phyloP scores from a whole-genome alignment of 2,329 filamentous ascomycete genomes.

The Colletotrichum lupini region DNA sequence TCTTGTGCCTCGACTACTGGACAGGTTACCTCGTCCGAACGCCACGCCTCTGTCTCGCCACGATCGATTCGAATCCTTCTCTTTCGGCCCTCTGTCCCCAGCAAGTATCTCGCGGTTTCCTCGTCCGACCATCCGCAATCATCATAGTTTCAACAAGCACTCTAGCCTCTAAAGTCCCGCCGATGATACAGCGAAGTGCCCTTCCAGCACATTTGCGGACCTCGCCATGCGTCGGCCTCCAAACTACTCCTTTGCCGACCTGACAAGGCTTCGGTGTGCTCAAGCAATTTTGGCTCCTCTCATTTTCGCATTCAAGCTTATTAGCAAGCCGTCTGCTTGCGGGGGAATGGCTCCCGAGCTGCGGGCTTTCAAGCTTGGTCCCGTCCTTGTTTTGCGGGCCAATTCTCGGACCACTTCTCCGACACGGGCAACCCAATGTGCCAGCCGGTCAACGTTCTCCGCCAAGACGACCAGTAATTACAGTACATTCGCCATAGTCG shows the following conservation, averaged over 20 bases:
- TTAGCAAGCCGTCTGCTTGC: not conserved
- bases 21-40: not conserved
- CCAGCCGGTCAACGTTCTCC: not conserved
- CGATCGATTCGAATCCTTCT: constrained; percentile 6
- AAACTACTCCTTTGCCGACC: not conserved
- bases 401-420: constrained; percentile 27
- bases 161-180: not conserved
- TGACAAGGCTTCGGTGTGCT: not conserved
- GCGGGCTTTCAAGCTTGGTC: not conserved
- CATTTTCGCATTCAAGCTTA: not conserved
- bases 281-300: not conserved
- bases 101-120: not conserved
- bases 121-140: not conserved
- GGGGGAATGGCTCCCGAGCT: constrained; percentile 26
- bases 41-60: constrained; percentile 11
- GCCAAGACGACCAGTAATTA: not conserved
- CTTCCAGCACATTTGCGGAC: not conserved
- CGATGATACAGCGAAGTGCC: constrained; percentile 10
- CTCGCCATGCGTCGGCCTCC: not conserved
- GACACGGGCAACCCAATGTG: constrained; percentile 1
- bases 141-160: not conserved
- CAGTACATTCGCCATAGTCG: no score
- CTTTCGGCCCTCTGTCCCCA: not conserved
- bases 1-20: constrained; percentile 18
- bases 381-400: constrained; percentile 32